phyloP scores from a whole-genome alignment of 805 yeast genomes.

The Yarrowia porcina region DNA sequence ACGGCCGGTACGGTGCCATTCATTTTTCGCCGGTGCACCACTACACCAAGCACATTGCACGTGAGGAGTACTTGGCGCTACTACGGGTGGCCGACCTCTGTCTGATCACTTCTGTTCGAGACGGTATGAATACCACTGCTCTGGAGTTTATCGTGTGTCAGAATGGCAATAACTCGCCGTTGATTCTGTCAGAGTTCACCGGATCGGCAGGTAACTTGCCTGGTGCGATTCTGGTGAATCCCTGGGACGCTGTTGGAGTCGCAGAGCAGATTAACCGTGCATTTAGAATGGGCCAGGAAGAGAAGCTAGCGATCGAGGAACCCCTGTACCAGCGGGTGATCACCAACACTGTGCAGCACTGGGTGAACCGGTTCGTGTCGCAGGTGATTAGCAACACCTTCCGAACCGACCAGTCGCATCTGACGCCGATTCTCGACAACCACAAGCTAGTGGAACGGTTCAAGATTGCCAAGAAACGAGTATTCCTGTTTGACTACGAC shows the following conservation, averaged over 20 bases:
- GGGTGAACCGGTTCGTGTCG: constrained; percentile 66
- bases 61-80: constrained; percentile 85
- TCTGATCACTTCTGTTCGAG: constrained; percentile 84
- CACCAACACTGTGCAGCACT: constrained; percentile 68
- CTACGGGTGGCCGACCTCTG: constrained; percentile 88
- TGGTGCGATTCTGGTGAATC: constrained; percentile 73
- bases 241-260: constrained; percentile 95
- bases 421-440: constrained; percentile 79
- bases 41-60: constrained; percentile 82
- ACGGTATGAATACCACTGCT: constrained; percentile 95
- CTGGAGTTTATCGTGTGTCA: constrained; percentile 86
- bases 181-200: constrained; percentile 87
- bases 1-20: constrained; percentile 77
- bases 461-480: constrained; percentile 57
- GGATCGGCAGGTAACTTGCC: constrained; percentile 64
- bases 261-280: constrained; percentile 77
- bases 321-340: constrained; percentile 63
- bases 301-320: constrained; percentile 38
- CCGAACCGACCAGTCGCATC: constrained; percentile 46
- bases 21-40: constrained; percentile 87
- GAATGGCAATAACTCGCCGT: constrained; percentile 59
- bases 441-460: constrained; percentile 62
- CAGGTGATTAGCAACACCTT: constrained; percentile 41
- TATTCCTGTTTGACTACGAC: constrained; percentile 92
- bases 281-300: constrained; percentile 51